These are phyloP conservation scores for Melanopsichium pennsylvanicum DNA, from an alignment of 1,284 basidiomycete genomes.

Conservation along the genomic window DNA sequence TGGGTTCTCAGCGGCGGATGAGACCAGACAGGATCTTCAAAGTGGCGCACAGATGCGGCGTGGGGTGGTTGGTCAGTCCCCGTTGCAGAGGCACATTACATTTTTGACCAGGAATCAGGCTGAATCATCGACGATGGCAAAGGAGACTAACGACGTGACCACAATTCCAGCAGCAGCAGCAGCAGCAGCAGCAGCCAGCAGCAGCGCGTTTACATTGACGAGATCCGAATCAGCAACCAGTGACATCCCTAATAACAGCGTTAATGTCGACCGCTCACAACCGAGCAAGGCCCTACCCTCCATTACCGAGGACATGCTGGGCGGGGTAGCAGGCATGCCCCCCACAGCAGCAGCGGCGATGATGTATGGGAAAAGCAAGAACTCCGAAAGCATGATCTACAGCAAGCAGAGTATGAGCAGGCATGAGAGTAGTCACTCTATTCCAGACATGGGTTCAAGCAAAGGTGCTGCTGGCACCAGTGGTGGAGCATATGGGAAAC, in stretches of 20 bases:
- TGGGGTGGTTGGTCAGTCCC: conserved; percentile 18
- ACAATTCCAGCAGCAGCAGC: not conserved
- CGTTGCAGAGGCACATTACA: conserved; percentile 49
- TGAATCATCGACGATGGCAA: conserved; percentile 1
- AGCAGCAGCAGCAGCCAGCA: not conserved
- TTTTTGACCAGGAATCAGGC: conserved; percentile 33
- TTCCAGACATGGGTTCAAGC: conserved; percentile 13
- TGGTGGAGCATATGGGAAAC: too few relatives aligned
- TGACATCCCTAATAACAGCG: too few relatives aligned
- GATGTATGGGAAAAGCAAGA: not conserved
- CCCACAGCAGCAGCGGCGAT: conserved; percentile 11
- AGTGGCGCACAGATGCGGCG: conserved; percentile 11
- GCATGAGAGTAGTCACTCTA: conserved; percentile 21
- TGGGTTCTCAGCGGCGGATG: conserved; percentile 17
- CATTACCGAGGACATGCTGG: conserved; percentile 38
- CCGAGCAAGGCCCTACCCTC: conserved; percentile 14
- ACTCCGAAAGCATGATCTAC: not conserved
- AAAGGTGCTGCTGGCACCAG: conserved; percentile 6
- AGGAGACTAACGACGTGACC: too few relatives aligned
- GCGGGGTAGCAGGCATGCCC: conserved; percentile 34
- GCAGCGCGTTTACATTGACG: not conserved
- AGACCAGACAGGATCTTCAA: conserved; percentile 35
- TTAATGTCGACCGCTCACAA: not conserved
- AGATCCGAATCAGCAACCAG: conserved; percentile 22
- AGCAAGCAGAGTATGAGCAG: conserved; percentile 14